Evolutionary conservation across 192 early-diverging fungal genomes (phyloP), one percentile per base, ranked within the genome.

Genomic region (Backusella luteola): DNA sequence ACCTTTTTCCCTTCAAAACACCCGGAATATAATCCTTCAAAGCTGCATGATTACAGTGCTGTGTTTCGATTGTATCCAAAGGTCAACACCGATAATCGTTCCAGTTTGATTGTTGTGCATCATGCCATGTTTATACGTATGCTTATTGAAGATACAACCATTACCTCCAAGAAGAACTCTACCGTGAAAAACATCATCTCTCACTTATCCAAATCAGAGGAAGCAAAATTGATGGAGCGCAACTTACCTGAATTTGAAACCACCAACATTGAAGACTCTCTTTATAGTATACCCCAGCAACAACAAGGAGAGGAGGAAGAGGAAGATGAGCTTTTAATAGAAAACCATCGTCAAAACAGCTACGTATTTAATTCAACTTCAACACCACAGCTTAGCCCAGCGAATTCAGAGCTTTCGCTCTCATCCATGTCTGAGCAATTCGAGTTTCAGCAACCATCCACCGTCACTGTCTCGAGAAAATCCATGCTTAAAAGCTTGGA

Each of bases 81-180:
- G 3, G 79, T 80, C 34, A 66, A 80, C 32, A 71, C 79, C 4
- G 79, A 80, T n/a, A 80, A 72, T 80, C 19, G 73, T 76, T 35
- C 79, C 77, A 23, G 73, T 21, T 35, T 69, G n/a, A 69, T 69
- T 21, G 67, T 36, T n/a, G 67, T 69, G 1, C 32, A 23, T 0
- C 67, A 69, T 36, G n/a, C n/a, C n/a, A 38, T 69, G 35, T 34
- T 69, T 34, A 38, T 69, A 36, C 67, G 35, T 11, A 69, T 69
- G 34, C 17, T 69, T 1, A 39, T 69, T 21, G 67, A 69, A 4
- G 67, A 69, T 69, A n/a, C 19, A 63, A 29, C 3, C 7, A 9
- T 63, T 11, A 74, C 34, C 0, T 19, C 26, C 8, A 74, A 3
- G 15, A 74, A 17, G 56, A 34, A 35, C 8, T 36, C 17, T 19